Conservation (phyloP, 2,329 filamentous ascomycete genomes). For the Xylariaceae sp. region DNA sequence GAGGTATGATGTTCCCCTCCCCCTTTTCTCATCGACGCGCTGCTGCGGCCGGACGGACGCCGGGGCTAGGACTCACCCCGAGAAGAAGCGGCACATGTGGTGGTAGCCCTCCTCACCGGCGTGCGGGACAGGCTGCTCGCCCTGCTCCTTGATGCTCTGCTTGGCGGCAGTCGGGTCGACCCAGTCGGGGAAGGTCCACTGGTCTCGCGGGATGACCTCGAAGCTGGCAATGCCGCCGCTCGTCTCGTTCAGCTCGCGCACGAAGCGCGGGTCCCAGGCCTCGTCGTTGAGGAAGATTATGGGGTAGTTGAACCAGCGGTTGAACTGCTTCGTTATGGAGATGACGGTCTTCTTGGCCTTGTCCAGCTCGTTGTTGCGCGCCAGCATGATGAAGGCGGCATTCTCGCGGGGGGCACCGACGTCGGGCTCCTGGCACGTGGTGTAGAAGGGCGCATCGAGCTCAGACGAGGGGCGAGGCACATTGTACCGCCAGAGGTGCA, state of each 20-base stretch:
- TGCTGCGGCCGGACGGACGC: too few relatives aligned
- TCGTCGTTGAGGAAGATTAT: constrained; percentile 40
- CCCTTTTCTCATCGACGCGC: too few relatives aligned
- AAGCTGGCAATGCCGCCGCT: constrained; percentile 31
- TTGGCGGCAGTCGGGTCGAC: constrained; percentile 24
- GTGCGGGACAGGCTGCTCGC: constrained; percentile 27
- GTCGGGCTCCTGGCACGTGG: constrained; percentile 31
- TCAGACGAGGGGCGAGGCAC: constrained; percentile 27
- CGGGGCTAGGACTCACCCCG: constrained; percentile 34
- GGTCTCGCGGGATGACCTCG: constrained; percentile 31
- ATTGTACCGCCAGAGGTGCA: constrained; percentile 27
- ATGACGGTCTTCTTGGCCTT: constrained; percentile 31
- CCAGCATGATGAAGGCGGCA: constrained; percentile 38
- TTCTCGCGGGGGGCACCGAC: constrained; percentile 30
- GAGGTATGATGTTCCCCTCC: too few relatives aligned
- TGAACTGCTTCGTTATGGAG: constrained; percentile 36
- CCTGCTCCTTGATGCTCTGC: constrained; percentile 26
- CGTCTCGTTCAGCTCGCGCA: constrained; percentile 28
- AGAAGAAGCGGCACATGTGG: constrained; percentile 37
- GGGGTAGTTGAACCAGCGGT: constrained; percentile 39
- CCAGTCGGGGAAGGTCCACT: constrained; percentile 34
- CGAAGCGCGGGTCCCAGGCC: constrained; percentile 32
- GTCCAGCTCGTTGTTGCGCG: constrained; percentile 35
- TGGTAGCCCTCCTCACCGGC: constrained; percentile 33
- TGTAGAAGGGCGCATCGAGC: constrained; percentile 33